phyloP scores from a whole-genome alignment of 1,284 basidiomycete species.

The Trametes hirsuta region DNA sequence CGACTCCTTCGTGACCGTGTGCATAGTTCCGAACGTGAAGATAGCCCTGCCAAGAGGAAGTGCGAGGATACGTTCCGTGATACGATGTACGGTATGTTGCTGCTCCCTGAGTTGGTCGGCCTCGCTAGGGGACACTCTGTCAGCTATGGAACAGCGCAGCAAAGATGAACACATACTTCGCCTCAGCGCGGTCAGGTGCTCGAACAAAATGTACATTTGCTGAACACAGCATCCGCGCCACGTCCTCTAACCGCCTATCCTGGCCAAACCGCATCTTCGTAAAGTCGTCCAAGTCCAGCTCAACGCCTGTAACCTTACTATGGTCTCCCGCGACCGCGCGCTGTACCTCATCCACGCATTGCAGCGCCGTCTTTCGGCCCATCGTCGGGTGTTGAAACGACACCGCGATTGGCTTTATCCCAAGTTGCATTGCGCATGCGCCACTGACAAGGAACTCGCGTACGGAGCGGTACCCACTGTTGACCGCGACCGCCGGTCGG shows the following conservation, averaged over 20 bases:
- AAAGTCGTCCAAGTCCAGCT: constrained; percentile 72
- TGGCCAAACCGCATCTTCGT: constrained; percentile 85
- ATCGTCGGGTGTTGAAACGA: constrained; percentile 45
- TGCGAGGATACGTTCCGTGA: constrained; percentile 85
- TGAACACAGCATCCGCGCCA: constrained; percentile 85
- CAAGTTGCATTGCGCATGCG: constrained; percentile 1
- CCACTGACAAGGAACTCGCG: constrained; percentile 63
- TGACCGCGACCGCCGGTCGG: constrained; percentile 45
- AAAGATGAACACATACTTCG: constrained; percentile 54
- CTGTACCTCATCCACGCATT: constrained; percentile 54
- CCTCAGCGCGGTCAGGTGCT: constrained; percentile 69
- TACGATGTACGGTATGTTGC: constrained; percentile 75
- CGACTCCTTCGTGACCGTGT: constrained; percentile 72
- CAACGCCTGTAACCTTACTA: constrained; percentile 65
- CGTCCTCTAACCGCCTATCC: constrained; percentile 86
- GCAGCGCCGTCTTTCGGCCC: constrained; percentile 52
- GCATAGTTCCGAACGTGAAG: constrained; percentile 82
- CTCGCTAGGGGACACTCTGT: constrained; percentile 52
- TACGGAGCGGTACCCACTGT: constrained; percentile 54
- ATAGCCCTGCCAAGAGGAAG: constrained; percentile 86
- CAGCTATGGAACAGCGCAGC: background rate
- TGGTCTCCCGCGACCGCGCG: constrained; percentile 54
- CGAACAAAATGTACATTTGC: constrained; percentile 69
- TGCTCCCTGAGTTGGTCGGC: constrained; percentile 82
- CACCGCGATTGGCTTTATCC: constrained; percentile 2